Conservation (phyloP, 2,329 filamentous ascomycete genomes). For the Aspergillus pseudoglaucus region DNA sequence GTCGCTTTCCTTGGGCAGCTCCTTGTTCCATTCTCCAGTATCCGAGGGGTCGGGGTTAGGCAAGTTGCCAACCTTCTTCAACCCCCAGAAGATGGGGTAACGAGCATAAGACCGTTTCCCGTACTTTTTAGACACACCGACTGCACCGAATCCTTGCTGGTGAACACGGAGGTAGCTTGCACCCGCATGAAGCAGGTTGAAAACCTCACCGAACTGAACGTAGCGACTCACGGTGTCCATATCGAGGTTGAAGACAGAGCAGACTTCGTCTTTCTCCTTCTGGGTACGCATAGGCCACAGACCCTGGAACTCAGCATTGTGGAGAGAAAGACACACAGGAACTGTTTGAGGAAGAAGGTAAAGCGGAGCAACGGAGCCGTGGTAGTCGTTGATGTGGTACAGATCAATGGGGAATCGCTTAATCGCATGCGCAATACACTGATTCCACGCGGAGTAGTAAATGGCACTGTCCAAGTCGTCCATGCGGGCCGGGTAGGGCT, state of each 20-base stretch:
- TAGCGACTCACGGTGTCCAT: constrained; percentile 53
- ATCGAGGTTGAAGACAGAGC: constrained; percentile 57
- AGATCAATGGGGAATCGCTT: constrained; percentile 57
- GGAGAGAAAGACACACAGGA: constrained; percentile 57
- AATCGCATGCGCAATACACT: constrained; percentile 60
- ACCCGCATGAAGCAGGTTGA: constrained; percentile 62
- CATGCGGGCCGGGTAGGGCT: constrained; percentile 63
- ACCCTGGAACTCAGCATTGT: constrained; percentile 65
- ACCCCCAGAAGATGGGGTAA: constrained; percentile 64
- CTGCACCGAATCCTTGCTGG: constrained; percentile 61
- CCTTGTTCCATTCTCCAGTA: constrained; percentile 54
- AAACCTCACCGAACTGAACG: constrained; percentile 62
- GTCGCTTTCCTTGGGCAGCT: constrained; percentile 44
- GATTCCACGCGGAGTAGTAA: constrained; percentile 65
- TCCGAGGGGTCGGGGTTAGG: constrained; percentile 62
- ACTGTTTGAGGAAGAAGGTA: constrained; percentile 59
- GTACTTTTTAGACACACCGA: constrained; percentile 63
- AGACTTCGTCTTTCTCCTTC: constrained; percentile 57
- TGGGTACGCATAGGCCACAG: constrained; percentile 61
- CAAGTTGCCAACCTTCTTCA: constrained; percentile 56
- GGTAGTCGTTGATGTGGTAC: constrained; percentile 64
- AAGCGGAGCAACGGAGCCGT: constrained; percentile 57
- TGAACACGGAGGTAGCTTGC: constrained; percentile 60
- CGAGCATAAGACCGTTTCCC: constrained; percentile 60
- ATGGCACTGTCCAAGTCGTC: constrained; percentile 63